Base-by-base conservation (phyloP, 2,329 filamentous ascomycete genomes). In the Xylariales sp. region DNA sequence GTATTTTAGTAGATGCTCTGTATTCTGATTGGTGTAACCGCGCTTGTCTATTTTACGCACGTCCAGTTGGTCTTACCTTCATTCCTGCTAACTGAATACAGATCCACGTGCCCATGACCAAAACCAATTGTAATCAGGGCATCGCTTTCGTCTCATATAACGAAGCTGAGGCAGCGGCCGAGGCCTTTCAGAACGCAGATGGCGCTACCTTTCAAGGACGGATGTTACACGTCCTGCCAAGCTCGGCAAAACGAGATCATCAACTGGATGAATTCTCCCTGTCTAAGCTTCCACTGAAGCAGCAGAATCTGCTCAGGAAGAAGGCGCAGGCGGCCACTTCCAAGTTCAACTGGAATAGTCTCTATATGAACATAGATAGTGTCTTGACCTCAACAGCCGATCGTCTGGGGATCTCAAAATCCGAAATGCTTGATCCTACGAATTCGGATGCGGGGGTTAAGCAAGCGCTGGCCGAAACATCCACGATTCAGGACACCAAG, bases 1-100 rank as follows among this genome's bases (percentile, higher is more conserved):
- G 78, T 85, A 93, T 95, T 94, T 95, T 98, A 96, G 93, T 98
- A 98, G 91, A 97, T 95, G 87, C 88, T 85, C 90, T 82, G 88
- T 84, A 73, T 71, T 77, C 88, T 93, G 85, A 90, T 56, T 51
- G 55, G 48, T 47, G 40, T 43, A 38, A 46, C 52, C 43, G 46
- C 42, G 36, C 40, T 27, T n/a, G n/a, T n/a, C n/a, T n/a, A n/a
- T n/a, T n/a, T n/a, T n/a, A n/a, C n/a, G n/a, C n/a, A n/a, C n/a
- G n/a, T n/a, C n/a, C n/a, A n/a, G n/a, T n/a, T 47, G 29, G 37
- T 41, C 41, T 39, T 35, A 19, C 43, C 39, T 49, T 44, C 45
- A 53, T 51, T 50, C 50, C 45, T 45, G 59, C 71, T 77, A 61
- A 76, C 50, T 52, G 52, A 47, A 55, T 48, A 46, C 27, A 44